phyloP scores from a whole-genome alignment of 2,329 filamentous ascomycete genomes.

The Nothophoma quercina region DNA sequence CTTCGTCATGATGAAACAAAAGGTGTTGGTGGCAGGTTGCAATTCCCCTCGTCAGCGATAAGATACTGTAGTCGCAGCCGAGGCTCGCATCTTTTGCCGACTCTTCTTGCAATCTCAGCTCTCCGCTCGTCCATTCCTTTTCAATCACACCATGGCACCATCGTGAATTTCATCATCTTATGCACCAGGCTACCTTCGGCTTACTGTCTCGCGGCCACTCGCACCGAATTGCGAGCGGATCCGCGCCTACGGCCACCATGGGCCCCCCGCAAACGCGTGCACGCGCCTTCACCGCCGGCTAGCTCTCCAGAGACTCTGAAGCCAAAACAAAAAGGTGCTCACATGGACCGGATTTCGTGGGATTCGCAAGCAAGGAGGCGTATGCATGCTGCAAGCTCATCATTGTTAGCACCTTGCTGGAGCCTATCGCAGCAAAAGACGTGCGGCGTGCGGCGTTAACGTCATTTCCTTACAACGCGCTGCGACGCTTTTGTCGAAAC shows the following conservation, averaged over 20 bases:
- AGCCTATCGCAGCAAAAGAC: constrained; percentile 24
- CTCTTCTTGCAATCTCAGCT: constrained; percentile 14
- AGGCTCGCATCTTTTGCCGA: constrained; percentile 15
- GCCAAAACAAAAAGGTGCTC: constrained; percentile 9
- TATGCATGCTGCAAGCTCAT: constrained; percentile 21
- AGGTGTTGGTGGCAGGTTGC: not conserved
- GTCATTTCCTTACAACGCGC: constrained; percentile 30
- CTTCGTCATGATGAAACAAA: not conserved
- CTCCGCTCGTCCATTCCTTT: constrained; percentile 18
- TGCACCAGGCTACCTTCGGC: constrained; percentile 42
- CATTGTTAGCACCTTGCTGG: constrained; percentile 5
- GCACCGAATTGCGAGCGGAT: constrained; percentile 1
- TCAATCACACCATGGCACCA: constrained; percentile 32
- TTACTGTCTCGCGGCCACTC: constrained; percentile 21
- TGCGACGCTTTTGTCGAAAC: constrained; percentile 16
- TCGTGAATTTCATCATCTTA: constrained; percentile 11
- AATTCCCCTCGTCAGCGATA: constrained; percentile 1
- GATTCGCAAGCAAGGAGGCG: constrained; percentile 19
- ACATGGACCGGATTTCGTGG: constrained; percentile 8
- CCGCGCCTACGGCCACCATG: constrained; percentile 14
- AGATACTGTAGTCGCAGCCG: constrained; percentile 9
- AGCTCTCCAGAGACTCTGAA: constrained; percentile 22
- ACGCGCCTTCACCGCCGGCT: constrained; percentile 34
- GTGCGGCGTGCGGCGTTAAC: constrained; percentile 22
- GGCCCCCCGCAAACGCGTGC: constrained; percentile 32